Evolutionary conservation across 352 stramenopile genomes (phyloP), one percentile per base, ranked within the genome.

Genomic region (Phytophthora syringae): DNA sequence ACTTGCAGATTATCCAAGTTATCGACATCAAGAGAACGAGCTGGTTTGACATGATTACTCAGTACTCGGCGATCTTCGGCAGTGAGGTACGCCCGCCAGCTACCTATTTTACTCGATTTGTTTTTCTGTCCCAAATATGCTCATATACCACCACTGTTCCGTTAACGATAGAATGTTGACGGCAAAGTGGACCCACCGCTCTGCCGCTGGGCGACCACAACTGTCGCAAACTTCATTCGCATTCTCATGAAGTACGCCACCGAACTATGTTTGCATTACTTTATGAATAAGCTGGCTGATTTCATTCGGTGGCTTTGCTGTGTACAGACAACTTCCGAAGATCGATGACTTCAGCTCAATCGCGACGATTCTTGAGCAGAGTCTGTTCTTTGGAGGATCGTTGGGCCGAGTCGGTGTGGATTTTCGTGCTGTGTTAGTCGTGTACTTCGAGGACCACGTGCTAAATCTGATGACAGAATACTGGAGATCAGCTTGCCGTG

Each of bases 31-130:
- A 95, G 67, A 77, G 89, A 27, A 91, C 89, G 44, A 95, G 86
- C 67, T 96, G 88, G 89, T 96, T 97, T 55, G 88, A 97, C 44
- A 86, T 95, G 75, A 92, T 97, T 51, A 97, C 88, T 7, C 89
- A 97, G 58, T 97, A 96, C 69, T 95, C 86, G 43, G 89, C 89
- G 9, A 97, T 97, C 57, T 97, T 97, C 48, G 88, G 88, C 16
- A 92, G 77, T 51, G 80, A 93, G 67, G 83, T 89, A 60, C 11
- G 34, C 11, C 21, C 6, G 10, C 25, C 7, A 15, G 15, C 32
- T 32, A 10, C 43, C 11, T 20, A 4, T 32, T 32, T 32, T 5
- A 32, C 27, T n/a, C n/a, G n/a, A n/a, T n/a, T n/a, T n/a, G n/a
- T n/a, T n/a, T n/a, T n/a, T n/a, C n/a, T 32, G 27, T 9, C 27